A percentile compares a stretch with the other conserved stretches of the same genome.
Conservation (phyloP, 768 basidiomycete genomes). For the Dictyophora rubrovolvata region DNA sequence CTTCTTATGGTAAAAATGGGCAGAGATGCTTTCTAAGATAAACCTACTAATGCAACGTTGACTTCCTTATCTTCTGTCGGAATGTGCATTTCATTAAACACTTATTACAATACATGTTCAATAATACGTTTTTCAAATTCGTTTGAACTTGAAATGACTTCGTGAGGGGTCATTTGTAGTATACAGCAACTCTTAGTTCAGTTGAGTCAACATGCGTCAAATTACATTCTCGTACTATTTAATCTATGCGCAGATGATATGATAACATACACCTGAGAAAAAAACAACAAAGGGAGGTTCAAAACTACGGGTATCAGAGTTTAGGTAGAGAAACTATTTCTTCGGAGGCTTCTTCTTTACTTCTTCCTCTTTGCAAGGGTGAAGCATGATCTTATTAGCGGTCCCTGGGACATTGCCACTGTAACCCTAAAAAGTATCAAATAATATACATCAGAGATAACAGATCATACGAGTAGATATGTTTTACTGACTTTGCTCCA, state of each 20-base stretch:
- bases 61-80: no score
- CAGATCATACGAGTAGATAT: not conserved
- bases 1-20: slow-evolving; percentile 45
- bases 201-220: no score
- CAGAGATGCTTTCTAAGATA: no score
- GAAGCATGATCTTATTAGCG: slow-evolving; percentile 31
- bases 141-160: no score
- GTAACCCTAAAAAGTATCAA: slow-evolving; percentile 16
- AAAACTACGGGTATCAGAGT: not conserved
- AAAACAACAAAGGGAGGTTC: not conserved
- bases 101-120: no score
- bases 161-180: no score
- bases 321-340: not conserved
- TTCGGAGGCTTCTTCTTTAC: slow-evolving; percentile 18
- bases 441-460: not conserved
- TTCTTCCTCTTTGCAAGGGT: slow-evolving; percentile 31
- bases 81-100: no score
- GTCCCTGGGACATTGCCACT: slow-evolving; percentile 23
- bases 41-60: not conserved
- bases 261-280: no score
- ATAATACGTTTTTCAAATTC: no score
- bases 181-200: no score
- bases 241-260: no score
- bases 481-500: slow-evolving; percentile 23
- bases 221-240: no score